phyloP scores from a whole-genome alignment of 352 stramenopile genomes.

The Phytopythium vexans region DNA sequence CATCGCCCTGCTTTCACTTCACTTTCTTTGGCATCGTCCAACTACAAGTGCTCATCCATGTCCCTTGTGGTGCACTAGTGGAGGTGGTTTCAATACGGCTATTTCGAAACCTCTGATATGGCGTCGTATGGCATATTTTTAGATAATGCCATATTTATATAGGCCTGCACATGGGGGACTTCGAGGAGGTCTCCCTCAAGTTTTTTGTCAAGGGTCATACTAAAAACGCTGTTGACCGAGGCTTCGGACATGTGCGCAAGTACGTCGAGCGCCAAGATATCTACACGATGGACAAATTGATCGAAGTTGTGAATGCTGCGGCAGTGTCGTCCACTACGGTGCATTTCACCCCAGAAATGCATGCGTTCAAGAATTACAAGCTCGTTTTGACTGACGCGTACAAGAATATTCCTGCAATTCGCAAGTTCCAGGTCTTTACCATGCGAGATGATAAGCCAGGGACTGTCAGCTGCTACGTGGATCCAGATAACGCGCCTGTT shows the following conservation, averaged over 20 bases:
- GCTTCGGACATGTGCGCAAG: conserved; percentile 16
- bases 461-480: conserved; percentile 4
- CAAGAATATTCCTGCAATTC: conserved; percentile 2
- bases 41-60: no score
- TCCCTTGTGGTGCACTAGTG: no score
- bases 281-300: conserved; percentile 12
- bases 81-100: no score
- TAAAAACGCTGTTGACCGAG: conserved; percentile 12
- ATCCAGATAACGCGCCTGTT: neutral
- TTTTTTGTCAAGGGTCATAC: conserved; percentile 21
- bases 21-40: no score
- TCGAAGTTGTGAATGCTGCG: conserved; percentile 1
- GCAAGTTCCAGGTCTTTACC: conserved; percentile 13
- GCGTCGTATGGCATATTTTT: no score
- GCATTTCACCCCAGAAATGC: neutral
- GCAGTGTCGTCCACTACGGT: neutral
- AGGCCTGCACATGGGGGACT: conserved; percentile 3
- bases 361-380: conserved; percentile 8
- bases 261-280: neutral
- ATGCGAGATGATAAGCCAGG: conserved; percentile 2
- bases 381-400: conserved; percentile 4
- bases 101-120: no score
- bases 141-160: no score
- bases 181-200: conserved; percentile 6
- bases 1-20: no score